Base-by-base conservation (phyloP, 352 stramenopile species). In the Globisporangium takayamanum region DNA sequence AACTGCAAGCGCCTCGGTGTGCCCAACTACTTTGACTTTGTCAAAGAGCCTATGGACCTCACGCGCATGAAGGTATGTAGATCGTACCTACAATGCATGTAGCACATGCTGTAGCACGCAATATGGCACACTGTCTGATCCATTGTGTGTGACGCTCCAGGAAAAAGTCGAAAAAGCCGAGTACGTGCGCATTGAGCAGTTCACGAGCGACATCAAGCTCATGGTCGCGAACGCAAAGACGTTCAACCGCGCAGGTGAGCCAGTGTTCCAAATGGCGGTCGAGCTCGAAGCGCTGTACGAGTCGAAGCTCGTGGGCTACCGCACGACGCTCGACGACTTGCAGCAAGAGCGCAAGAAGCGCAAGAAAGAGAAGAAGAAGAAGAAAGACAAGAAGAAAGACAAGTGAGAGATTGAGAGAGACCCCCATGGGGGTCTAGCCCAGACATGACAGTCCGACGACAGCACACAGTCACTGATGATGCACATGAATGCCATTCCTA, bases 291-390 rank as follows among this genome's bases (percentile, higher is more conserved):
- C 84, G 67, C 69, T 91, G 16, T 94, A 89, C 58, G 74, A 79
- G 57, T 75, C 72, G 8, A 94, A 92, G 65, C 62, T 92, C 44
- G 47, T 63, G 46, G 62, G 59, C 0, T 94, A 92, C 70, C 73
- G 69, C 41, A 70, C 74, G 25, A 87, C 79, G 59, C 84, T 90
- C n/a, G 84, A 94, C 14, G 80, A 90, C 18, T 52, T 94, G 44
- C 74, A 89, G 53, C 73, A 81, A 56, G 79, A 92, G 59, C 80
- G 80, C 59, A 92, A 94, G 69, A 92, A 91, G 66, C 83, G 80
- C 67, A 94, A 93, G 67, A 92, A 93, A 57, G 81, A 92, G 22
- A 92, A 93, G 72, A 94, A 94, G 73, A 93, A 94, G 63, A 78
- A 89, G 48, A 94, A 93, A 71, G 76, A 92, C 39, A 92, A 94